A percentile compares a stretch with the other conserved stretches of the same genome.
These are phyloP conservation scores for Oryza glumipatula DNA, from an alignment of 176 grass and related monocot genomes.

Conservation along the genomic window DNA sequence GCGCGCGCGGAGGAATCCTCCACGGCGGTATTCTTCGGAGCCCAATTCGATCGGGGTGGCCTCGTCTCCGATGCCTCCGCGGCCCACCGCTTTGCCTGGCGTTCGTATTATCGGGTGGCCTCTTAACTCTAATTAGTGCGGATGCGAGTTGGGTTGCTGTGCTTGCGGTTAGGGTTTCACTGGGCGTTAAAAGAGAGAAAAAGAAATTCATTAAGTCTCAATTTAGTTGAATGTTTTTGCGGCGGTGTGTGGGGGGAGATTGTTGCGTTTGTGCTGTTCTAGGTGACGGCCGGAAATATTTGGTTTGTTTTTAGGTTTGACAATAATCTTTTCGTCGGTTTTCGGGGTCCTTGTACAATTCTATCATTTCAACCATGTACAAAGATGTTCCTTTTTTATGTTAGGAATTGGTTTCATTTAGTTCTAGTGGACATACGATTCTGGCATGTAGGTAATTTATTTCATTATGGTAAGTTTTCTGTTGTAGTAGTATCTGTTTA, in stretches of 20 bases:
- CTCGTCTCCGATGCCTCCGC: not conserved
- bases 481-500: not conserved
- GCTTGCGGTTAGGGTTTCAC: slow-evolving; percentile 10
- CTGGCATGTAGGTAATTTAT: not conserved
- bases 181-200: not conserved
- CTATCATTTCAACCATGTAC: not conserved
- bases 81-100: not conserved
- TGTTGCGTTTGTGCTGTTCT: not conserved
- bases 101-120: slow-evolving; percentile 2
- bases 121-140: slow-evolving; percentile 7
- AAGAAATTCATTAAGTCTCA: not conserved
- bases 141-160: not conserved
- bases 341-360: not conserved
- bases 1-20: not conserved
- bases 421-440: not conserved
- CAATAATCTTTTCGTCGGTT: not conserved
- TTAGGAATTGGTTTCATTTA: not conserved
- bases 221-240: not conserved
- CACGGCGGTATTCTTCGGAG: too few relatives aligned
- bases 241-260: not conserved
- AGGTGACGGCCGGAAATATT: not conserved
- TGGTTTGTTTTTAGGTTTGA: not conserved
- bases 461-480: not conserved
- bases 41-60: not conserved
- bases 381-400: not conserved